Evolutionary conservation across 2,329 filamentous ascomycete genomes (phyloP).

Genomic region (Simplicillium sp.): DNA sequence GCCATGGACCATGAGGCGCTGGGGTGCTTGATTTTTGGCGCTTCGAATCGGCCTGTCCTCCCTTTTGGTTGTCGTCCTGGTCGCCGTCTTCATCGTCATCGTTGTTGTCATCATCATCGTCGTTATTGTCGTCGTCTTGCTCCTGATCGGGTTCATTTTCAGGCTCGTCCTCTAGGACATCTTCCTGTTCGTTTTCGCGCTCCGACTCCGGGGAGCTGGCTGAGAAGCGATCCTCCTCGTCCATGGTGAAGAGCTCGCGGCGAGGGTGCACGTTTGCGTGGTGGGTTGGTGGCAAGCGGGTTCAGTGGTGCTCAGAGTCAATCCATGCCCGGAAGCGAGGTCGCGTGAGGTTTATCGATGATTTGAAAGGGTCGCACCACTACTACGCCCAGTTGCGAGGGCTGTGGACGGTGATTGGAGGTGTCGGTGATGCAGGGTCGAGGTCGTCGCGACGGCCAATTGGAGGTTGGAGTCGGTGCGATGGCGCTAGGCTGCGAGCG

Average conservation of each 20-base stretch:
- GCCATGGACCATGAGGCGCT: slow-evolving; percentile 18
- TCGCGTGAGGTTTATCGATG: too few species aligned
- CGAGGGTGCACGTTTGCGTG: background rate
- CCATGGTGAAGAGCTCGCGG: slow-evolving; percentile 11
- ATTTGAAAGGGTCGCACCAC: too few species aligned
- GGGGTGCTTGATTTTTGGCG: slow-evolving; percentile 19
- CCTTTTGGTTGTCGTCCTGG: slow-evolving; percentile 14
- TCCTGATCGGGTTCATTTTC: slow-evolving; percentile 34
- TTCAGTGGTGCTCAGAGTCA: too few species aligned
- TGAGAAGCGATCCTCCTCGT: slow-evolving; percentile 22
- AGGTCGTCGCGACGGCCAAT: too few species aligned
- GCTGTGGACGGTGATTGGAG: too few species aligned
- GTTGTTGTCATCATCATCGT: slow-evolving; percentile 24
- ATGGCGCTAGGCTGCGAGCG: too few species aligned
- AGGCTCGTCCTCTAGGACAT: slow-evolving; percentile 11
- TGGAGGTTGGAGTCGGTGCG: too few species aligned
- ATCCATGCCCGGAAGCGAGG: too few species aligned
- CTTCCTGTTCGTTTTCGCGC: slow-evolving; percentile 16
- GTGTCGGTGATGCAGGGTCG: too few species aligned
- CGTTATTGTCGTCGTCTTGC: slow-evolving; percentile 23
- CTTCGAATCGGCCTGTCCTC: slow-evolving; percentile 27
- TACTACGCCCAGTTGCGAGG: too few species aligned
- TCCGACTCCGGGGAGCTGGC: slow-evolving; percentile 23
- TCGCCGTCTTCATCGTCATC: slow-evolving; percentile 23
- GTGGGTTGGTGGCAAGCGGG: background rate